These are phyloP conservation scores for Neofusicoccum laricinum DNA, from an alignment of 2,329 filamentous ascomycete species.

Conservation along the genomic window DNA sequence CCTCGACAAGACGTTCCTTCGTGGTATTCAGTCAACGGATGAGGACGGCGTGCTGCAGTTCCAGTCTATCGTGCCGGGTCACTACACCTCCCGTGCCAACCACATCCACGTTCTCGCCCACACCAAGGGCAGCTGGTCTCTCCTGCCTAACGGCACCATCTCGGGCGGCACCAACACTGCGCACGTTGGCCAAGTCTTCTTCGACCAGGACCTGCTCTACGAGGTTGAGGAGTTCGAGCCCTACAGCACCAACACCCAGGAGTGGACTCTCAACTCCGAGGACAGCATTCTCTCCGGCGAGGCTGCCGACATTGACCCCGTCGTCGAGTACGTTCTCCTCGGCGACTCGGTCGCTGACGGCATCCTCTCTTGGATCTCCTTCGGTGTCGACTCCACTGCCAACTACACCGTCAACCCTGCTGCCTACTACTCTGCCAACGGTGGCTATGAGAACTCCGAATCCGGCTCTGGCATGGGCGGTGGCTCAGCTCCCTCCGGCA, in stretches of 20 bases:
- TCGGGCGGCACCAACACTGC: slow-evolving; percentile 48
- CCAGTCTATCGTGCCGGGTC: slow-evolving; percentile 48
- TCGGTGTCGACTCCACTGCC: slow-evolving; percentile 13
- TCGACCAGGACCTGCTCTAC: slow-evolving; percentile 57
- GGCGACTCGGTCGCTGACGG: slow-evolving; percentile 45
- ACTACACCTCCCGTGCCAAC: slow-evolving; percentile 41
- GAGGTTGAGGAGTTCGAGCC: slow-evolving; percentile 49
- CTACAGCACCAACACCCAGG: slow-evolving; percentile 43
- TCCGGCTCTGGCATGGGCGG: slow-evolving; percentile 1
- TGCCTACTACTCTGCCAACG: slow-evolving; percentile 12
- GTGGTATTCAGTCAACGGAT: slow-evolving; percentile 48
- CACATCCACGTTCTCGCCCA: slow-evolving; percentile 40
- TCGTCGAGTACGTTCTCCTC: slow-evolving; percentile 57
- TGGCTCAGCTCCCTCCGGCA: neutral
- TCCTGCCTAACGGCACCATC: slow-evolving; percentile 52
- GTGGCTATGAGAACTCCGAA: slow-evolving; percentile 12
- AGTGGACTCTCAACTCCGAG: slow-evolving; percentile 49
- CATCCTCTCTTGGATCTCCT: slow-evolving; percentile 31
- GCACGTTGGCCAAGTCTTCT: slow-evolving; percentile 65
- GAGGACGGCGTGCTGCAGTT: slow-evolving; percentile 49
- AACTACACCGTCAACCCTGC: slow-evolving; percentile 16
- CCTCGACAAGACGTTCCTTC: slow-evolving; percentile 41
- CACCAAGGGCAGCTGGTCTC: slow-evolving; percentile 30
- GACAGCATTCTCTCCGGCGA: slow-evolving; percentile 51
- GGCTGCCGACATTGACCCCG: slow-evolving; percentile 52